Evolutionary conservation across 2,329 filamentous ascomycete genomes (phyloP).

Genomic region (Cercospora sojina): DNA sequence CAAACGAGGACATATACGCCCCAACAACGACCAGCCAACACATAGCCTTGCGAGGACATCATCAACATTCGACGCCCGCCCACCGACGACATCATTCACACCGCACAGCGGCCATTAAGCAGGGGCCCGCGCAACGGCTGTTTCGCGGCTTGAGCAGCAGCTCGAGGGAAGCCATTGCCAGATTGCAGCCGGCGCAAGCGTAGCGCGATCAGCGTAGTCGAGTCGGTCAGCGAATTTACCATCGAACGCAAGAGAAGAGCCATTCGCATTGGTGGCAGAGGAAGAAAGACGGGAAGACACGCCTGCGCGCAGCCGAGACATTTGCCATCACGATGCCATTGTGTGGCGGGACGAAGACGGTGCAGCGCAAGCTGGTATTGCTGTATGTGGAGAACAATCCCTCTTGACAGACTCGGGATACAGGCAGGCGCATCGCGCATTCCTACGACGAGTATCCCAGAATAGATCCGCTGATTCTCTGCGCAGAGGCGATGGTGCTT

Average conservation of each 20-base stretch:
- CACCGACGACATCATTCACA: neutral
- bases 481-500: slow-evolving; percentile 85
- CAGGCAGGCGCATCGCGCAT: neutral
- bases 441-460: neutral
- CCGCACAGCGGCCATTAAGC: neutral
- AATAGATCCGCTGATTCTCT: neutral
- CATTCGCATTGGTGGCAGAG: neutral
- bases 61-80: neutral
- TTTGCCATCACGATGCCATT: slow-evolving; percentile 42
- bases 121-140: neutral
- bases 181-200: neutral
- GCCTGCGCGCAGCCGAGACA: neutral
- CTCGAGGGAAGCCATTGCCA: slow-evolving; percentile 1
- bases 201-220: neutral
- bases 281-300: neutral
- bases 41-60: neutral
- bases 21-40: neutral
- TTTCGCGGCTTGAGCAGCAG: neutral
- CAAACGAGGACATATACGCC: neutral
- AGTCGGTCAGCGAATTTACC: neutral
- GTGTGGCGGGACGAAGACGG: slow-evolving; percentile 64
- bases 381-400: slow-evolving; percentile 59
- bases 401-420: slow-evolving; percentile 17
- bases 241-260: neutral
- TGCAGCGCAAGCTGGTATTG: slow-evolving; percentile 94